Conservation (phyloP, 2,329 filamentous ascomycete species). For the Colletotrichum limetticola region DNA sequence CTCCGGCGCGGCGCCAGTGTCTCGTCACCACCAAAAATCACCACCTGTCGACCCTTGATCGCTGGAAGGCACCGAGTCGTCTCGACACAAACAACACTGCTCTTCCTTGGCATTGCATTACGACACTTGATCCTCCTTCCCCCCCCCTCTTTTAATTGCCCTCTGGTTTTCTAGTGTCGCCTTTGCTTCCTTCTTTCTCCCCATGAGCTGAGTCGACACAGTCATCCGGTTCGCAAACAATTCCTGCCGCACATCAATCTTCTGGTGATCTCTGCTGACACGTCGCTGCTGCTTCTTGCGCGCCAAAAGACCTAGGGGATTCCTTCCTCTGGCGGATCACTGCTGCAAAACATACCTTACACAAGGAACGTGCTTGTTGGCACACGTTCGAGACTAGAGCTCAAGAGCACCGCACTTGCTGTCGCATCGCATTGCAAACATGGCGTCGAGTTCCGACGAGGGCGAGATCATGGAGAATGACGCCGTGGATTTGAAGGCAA, state of each 20-base stretch:
- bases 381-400: not conserved
- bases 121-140: not conserved
- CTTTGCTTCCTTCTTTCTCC: constrained; percentile 14
- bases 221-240: constrained; percentile 38
- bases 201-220: constrained; percentile 37
- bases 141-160: constrained; percentile 21
- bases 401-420: not conserved
- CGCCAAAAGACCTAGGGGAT: constrained; percentile 34
- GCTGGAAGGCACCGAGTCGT: constrained; percentile 11
- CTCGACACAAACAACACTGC: constrained; percentile 3
- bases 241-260: constrained; percentile 32
- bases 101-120: constrained; percentile 9
- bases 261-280: constrained; percentile 36
- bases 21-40: constrained; percentile 17
- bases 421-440: constrained; percentile 17
- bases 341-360: constrained; percentile 8
- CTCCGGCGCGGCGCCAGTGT: constrained; percentile 6
- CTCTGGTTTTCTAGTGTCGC: constrained; percentile 19
- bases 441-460: constrained; percentile 77
- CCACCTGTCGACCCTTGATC: constrained; percentile 29
- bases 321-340: constrained; percentile 33
- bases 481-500: constrained; percentile 80
- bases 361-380: not conserved
- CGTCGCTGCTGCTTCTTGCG: constrained; percentile 32
- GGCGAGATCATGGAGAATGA: constrained; percentile 85